Base-by-base conservation (phyloP, 2,329 filamentous ascomycete genomes). In the Didymosphaeria variabile region DNA sequence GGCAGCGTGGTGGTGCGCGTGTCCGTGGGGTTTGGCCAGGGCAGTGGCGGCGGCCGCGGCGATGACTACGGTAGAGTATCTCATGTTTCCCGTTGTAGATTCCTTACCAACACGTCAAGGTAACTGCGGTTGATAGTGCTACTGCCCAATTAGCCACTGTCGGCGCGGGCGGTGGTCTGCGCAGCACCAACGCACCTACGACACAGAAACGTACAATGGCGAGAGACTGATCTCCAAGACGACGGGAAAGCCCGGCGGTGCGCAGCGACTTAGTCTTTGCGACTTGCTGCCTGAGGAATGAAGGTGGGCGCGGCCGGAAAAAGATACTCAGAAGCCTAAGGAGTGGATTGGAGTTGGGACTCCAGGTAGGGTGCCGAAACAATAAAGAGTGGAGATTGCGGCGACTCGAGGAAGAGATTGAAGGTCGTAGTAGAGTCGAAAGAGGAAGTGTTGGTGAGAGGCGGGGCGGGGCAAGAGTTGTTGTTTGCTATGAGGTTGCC, bases 11-110 rank as follows among this genome's bases (percentile, higher is more conserved):
- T 88, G 88, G 70, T 83, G 83, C 75, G 81, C 79, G 75, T 90
- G 88, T 47, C 81, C 79, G 72, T 87, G 85, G 68, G 83, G 85
- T 70, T 88, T 84, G 32, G 89, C 89, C 54, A 83, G 82, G 59
- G 81, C 85, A 57, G 85, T 69, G 17, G 71, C 75, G 61, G 81
- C 85, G 57, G 86, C 69, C 42, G 72, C 74, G 60, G 78, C 75
- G 51, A 76, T 59, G 58, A 77, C 70, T 62, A 79, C 63, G 60
- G 76, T 68, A 49, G 72, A 64, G 49, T 73, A 62, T 57, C 76
- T 65, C 73, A 76, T 80, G 77, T 78, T 81, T 47, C 51, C 69
- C 61, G 53, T 40, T 61, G 63, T 61, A 47, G 51, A 57, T 63
- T 21, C n/a, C 36, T 46, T 17, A 51, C 31, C 46, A 58, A 45